phyloP scores from a whole-genome alignment of 83 land plant species.

The Thuja plicata region DNA sequence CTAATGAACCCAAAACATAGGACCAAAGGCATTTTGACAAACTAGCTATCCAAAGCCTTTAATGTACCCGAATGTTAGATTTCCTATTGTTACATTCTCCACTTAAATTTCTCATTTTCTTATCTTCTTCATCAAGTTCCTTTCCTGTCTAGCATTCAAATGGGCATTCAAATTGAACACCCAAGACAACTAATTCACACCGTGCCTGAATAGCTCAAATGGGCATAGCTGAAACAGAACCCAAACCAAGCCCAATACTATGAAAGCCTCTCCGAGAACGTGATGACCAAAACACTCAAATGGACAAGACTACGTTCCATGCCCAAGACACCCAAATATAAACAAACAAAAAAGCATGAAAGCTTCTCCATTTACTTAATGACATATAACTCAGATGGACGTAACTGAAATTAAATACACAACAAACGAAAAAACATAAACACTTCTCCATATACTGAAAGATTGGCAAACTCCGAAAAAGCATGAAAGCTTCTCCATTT shows the following conservation, averaged over 20 bases:
- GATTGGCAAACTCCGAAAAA: not conserved
- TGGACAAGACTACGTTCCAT: not conserved
- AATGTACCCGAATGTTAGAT: too few species aligned
- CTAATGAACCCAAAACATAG: slow-evolving; percentile 1
- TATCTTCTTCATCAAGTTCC: not conserved
- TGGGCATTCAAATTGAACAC: not conserved
- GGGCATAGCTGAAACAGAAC: not conserved
- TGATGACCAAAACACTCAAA: not conserved
- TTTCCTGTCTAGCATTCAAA: not conserved
- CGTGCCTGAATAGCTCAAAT: not conserved
- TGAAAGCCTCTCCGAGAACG: not conserved
- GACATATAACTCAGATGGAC: not conserved
- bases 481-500: not conserved
- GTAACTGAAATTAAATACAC: not conserved
- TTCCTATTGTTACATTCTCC: not conserved
- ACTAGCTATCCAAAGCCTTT: not conserved
- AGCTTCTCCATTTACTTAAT: not conserved
- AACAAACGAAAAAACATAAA: not conserved
- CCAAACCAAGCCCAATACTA: not conserved
- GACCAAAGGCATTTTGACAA: not conserved
- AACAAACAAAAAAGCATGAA: not conserved
- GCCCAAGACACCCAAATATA: not conserved
- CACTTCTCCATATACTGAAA: not conserved
- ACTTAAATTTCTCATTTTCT: not conserved
- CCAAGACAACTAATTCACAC: not conserved